Percentiles rank a stretch among this genome's conserved stretches.
Conservation (phyloP, 2,329 filamentous ascomycete species). For the Cladosporium colombiae region DNA sequence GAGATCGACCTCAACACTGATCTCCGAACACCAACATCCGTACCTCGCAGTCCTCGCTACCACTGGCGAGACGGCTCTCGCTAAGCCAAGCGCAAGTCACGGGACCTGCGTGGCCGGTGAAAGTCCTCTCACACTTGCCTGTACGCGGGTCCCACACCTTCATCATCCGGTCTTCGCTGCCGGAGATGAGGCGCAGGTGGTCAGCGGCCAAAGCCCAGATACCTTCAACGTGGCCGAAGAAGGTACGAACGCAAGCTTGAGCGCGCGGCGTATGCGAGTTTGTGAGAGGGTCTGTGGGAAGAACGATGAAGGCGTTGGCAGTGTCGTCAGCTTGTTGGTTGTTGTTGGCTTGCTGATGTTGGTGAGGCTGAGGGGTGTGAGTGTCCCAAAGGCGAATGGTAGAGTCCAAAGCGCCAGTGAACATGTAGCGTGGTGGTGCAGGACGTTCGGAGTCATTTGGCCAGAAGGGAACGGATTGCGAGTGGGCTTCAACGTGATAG, state of each 20-base stretch:
- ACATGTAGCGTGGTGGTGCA: conserved; percentile 83
- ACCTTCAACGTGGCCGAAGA: conserved; percentile 95
- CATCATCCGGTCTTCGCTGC: conserved; percentile 90
- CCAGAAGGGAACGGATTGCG: conserved; percentile 52
- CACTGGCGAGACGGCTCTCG: conserved; percentile 85
- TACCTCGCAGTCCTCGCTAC: conserved; percentile 90
- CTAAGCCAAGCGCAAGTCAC: conserved; percentile 92
- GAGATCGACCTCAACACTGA: neutral
- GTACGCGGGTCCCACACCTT: conserved; percentile 94
- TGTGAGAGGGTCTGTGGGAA: conserved; percentile 38
- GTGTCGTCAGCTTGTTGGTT: neutral
- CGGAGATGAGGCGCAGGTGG: conserved; percentile 82
- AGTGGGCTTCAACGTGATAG: conserved; percentile 21
- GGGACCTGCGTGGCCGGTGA: conserved; percentile 85
- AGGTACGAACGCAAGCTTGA: conserved; percentile 75
- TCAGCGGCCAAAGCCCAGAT: conserved; percentile 93
- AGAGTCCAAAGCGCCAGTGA: conserved; percentile 87
- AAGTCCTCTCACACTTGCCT: conserved; percentile 88
- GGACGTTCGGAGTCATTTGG: conserved; percentile 63
- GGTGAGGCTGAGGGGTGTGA: conserved; percentile 28
- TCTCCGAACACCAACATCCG: conserved; percentile 56
- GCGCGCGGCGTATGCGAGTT: conserved; percentile 38
- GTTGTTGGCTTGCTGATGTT: conserved; percentile 21
- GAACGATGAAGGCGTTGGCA: conserved; percentile 26
- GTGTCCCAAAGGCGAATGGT: conserved; percentile 94